These are phyloP conservation scores for Plasmodium billcollinsi DNA, from an alignment of 169 alveolate species.

Conservation along the genomic window DNA sequence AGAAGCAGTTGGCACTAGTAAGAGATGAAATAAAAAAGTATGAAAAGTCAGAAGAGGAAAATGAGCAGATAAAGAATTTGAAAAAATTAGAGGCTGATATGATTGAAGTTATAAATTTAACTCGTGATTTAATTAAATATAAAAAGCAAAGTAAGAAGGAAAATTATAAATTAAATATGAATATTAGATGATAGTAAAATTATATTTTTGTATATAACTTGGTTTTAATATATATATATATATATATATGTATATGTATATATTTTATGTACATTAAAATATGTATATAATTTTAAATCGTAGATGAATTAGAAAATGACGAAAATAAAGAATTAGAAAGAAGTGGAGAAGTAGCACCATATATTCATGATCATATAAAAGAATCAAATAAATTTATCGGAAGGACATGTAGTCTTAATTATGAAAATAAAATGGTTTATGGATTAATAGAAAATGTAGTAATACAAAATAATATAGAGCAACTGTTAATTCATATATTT, in stretches of 20 bases:
- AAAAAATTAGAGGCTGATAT: constrained; percentile 61
- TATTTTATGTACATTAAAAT: not conserved
- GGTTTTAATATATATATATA: not conserved
- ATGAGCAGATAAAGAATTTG: constrained; percentile 56
- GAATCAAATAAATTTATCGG: constrained; percentile 51
- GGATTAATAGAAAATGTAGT: constrained; percentile 50
- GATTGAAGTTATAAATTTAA: constrained; percentile 63
- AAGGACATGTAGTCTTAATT: constrained; percentile 58
- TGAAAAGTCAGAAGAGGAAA: constrained; percentile 38
- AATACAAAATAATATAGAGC: constrained; percentile 28
- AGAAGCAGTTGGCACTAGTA: constrained; percentile 62
- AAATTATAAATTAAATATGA: not conserved
- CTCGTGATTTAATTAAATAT: constrained; percentile 56
- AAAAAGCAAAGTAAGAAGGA: constrained; percentile 48
- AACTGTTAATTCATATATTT: constrained; percentile 28
- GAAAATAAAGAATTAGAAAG: not conserved
- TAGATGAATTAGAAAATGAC: constrained; percentile 28
- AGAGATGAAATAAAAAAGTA: constrained; percentile 56
- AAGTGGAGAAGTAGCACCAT: constrained; percentile 15
- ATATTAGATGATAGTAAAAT: not conserved
- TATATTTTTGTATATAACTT: too few relatives aligned
- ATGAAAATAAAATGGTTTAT: constrained; percentile 48
- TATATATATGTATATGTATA: not conserved
- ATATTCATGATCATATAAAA: not conserved
- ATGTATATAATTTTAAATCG: not conserved